Evolutionary conservation across 257 asterid genomes (phyloP).

Genomic region (Salvia hispanica): DNA sequence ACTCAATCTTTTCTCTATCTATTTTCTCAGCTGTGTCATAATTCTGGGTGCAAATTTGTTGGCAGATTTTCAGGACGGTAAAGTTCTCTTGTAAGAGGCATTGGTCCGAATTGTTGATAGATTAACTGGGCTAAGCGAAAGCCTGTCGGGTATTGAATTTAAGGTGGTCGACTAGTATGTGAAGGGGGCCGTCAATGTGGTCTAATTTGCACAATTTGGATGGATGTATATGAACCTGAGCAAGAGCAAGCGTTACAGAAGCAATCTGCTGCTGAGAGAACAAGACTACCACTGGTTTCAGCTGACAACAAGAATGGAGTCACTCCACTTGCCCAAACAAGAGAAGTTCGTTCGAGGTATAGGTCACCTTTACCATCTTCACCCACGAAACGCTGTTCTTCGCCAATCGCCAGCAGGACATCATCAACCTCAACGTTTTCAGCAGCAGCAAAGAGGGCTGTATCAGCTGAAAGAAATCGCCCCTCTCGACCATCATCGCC

Average conservation of each 20-base stretch:
- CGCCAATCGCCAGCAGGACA: conserved; percentile 51
- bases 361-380: conserved; percentile 70
- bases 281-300: conserved; percentile 46
- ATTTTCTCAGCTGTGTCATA: conserved; percentile 51
- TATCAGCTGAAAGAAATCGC: conserved; percentile 70
- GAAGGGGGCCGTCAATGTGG: conserved; percentile 56
- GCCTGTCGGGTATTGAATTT: conserved; percentile 33
- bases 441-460: conserved; percentile 63
- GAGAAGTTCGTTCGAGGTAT: conserved; percentile 79
- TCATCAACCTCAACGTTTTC: conserved; percentile 41
- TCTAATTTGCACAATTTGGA: conserved; percentile 53
- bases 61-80: conserved; percentile 54
- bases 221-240: conserved; percentile 71
- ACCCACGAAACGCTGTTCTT: conserved; percentile 58
- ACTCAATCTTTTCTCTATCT: conserved; percentile 40
- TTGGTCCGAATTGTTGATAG: conserved; percentile 33
- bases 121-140: conserved; percentile 41
- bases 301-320: conserved; percentile 68
- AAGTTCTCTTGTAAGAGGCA: conserved; percentile 42
- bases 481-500: conserved; percentile 62
- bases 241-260: conserved; percentile 53
- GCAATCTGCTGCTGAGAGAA: conserved; percentile 46
- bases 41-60: conserved; percentile 43
- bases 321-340: conserved; percentile 42
- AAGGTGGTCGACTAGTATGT: conserved; percentile 25